A percentile compares a stretch with the other conserved stretches of the same genome.
Evolutionary conservation across 1,284 basidiomycete genomes (phyloP).

Genomic region (Xerocomus minutiporus): DNA sequence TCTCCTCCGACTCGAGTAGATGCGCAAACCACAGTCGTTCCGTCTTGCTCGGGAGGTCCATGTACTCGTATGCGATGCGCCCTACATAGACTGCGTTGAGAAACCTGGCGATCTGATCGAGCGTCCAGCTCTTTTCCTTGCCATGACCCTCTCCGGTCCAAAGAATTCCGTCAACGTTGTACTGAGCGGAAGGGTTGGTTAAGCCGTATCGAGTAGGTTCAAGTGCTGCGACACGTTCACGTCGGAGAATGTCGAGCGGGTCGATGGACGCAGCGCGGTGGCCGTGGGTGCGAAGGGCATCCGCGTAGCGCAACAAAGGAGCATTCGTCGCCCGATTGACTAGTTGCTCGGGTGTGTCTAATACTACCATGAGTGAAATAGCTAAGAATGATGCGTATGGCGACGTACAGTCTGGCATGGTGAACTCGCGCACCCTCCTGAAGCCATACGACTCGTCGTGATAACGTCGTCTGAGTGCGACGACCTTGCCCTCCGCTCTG

Average conservation of each 20-base stretch:
- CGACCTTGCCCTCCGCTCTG: conserved; percentile 15
- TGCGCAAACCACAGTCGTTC: conserved; percentile 85
- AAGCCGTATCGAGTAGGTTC: conserved; percentile 77
- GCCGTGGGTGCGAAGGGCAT: conserved; percentile 75
- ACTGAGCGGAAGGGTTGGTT: conserved; percentile 45
- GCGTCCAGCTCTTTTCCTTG: conserved; percentile 52
- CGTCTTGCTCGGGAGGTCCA: conserved; percentile 77
- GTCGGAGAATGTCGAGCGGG: conserved; percentile 79
- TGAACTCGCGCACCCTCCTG: conserved; percentile 59
- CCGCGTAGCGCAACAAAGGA: conserved; percentile 79
- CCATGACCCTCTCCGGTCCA: conserved; percentile 54
- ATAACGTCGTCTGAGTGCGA: conserved; percentile 41
- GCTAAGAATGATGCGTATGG: background rate
- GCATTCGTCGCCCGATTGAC: conserved; percentile 74
- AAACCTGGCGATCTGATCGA: conserved; percentile 67
- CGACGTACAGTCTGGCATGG: conserved; percentile 71
- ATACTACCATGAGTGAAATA: background rate
- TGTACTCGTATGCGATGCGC: conserved; percentile 85
- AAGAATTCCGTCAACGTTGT: conserved; percentile 76
- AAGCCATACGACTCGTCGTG: conserved; percentile 85
- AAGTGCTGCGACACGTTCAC: conserved; percentile 80
- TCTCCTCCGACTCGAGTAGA: conserved; percentile 62
- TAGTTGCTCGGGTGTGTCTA: conserved; percentile 74
- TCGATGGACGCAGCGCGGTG: conserved; percentile 82
- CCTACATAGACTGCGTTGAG: conserved; percentile 74